Base-by-base conservation (phyloP, 306 rosid species). In the Myrica gale region DNA sequence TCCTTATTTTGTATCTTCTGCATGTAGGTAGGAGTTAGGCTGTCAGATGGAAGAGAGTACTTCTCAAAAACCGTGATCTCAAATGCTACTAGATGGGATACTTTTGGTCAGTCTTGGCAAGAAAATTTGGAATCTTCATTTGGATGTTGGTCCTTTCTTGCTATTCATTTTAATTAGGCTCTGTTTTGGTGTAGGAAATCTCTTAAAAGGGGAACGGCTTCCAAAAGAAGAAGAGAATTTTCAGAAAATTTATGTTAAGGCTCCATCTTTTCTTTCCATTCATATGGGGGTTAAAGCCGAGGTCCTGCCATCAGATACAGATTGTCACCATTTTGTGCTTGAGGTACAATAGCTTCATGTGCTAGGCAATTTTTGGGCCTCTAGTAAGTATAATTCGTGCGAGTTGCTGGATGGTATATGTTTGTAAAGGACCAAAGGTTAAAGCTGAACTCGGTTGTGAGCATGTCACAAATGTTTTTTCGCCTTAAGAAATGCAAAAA, bases 11-110 rank as follows among this genome's bases (percentile, higher is more conserved):
- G 43, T 80, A 62, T 75, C 71, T 71, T 69, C 53, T 53, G 44
- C 72, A 15, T 85, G 76, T 84, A 95, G 96, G 96, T 88, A 44
- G 97, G 97, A 72, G 97, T 90, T 65, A 90, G 89, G 90, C 88
- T 95, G 75, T 86, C 97, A 41, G 88, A 92, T 84, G 88, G 93
- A 57, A 84, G 95, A 85, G 85, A 88, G 78, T 92, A 84, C 83
- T 95, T 86, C 66, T 97, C 96, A 76, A 89, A 89, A 87, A 95
- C 97, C 72, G 73, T 92, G 65, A 86, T 95, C 81, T 95, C 98
- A 79, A 95, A 95, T 87, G 98, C 98, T 82, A 95, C 97, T 41
- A 88, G 98, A 95, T 95, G 98, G 98, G 96, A 95, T 84, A 92
- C 98, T 75, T 95, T 95, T 66, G 98, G 98, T 92, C 75, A 69